phyloP scores from a whole-genome alignment of 2,329 filamentous ascomycete genomes.

The Ophiocordyceps camponoti-floridani region DNA sequence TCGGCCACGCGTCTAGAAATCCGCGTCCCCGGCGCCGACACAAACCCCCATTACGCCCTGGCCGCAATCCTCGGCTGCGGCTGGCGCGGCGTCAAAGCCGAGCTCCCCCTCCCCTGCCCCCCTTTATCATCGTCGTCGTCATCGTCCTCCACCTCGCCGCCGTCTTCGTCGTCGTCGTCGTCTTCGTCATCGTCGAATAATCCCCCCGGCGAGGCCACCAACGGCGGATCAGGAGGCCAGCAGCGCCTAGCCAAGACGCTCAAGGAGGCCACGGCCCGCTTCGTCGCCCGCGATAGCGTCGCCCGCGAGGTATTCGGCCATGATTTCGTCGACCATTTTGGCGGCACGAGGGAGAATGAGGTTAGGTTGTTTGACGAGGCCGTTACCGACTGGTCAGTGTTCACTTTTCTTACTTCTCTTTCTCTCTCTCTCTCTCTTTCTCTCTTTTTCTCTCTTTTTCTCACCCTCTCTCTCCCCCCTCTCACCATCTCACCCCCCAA shows the following conservation, averaged over 20 bases:
- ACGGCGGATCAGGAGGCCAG: too few species aligned
- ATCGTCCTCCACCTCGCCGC: too few species aligned
- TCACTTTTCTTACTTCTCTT: too few species aligned
- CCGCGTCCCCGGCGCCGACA: slow-evolving; percentile 82
- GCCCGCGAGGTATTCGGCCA: slow-evolving; percentile 91
- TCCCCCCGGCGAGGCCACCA: too few species aligned
- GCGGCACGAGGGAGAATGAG: slow-evolving; percentile 83
- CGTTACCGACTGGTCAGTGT: slow-evolving; percentile 81
- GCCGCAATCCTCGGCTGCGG: slow-evolving; percentile 75
- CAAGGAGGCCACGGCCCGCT: slow-evolving; percentile 65
- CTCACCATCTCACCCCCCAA: neutral
- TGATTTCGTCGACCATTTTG: slow-evolving; percentile 90
- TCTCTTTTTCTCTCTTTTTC: too few species aligned
- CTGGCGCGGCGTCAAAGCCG: slow-evolving; percentile 84
- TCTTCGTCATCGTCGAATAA: too few species aligned
- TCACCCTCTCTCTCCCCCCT: neutral
- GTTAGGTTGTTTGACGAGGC: slow-evolving; percentile 83
- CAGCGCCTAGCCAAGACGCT: slow-evolving; percentile 66
- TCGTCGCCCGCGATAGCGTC: slow-evolving; percentile 61
- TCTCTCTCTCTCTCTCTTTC: too few species aligned
- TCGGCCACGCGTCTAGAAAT: slow-evolving; percentile 86
- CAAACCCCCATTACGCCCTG: slow-evolving; percentile 76
- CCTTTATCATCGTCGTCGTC: too few species aligned
- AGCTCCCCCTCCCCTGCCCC: slow-evolving; percentile 63
- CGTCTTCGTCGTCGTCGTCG: too few species aligned